Percentiles rank a stretch among this genome's conserved stretches.
phyloP scores from a whole-genome alignment of 1,284 basidiomycete genomes.

The Tremellales sp. region DNA sequence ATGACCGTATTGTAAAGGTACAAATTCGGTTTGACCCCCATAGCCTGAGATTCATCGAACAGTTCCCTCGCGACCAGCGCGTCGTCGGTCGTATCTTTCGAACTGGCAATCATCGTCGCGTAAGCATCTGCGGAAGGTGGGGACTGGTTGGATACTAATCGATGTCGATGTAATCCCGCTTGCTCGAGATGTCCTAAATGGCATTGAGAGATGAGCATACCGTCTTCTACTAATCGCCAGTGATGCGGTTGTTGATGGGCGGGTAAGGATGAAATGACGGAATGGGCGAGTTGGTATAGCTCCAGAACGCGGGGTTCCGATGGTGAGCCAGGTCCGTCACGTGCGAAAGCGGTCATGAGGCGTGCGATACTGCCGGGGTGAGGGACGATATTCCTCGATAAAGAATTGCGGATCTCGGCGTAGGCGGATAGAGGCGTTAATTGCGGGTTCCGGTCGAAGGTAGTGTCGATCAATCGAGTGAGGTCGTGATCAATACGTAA shows the following conservation, averaged over 20 bases:
- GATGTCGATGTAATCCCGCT: conserved; percentile 73
- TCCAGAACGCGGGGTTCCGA: conserved; percentile 54
- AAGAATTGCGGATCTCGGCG: conserved; percentile 16
- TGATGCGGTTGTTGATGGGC: conserved; percentile 46
- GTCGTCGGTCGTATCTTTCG: conserved; percentile 91
- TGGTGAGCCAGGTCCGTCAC: conserved; percentile 58
- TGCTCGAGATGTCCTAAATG: conserved; percentile 73
- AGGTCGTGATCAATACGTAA: conserved; percentile 13
- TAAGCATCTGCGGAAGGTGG: conserved; percentile 83
- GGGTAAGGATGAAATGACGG: conserved; percentile 51
- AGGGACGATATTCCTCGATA: conserved; percentile 20
- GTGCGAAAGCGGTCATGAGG: conserved; percentile 66
- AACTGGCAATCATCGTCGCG: conserved; percentile 77
- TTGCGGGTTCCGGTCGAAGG: conserved; percentile 20
- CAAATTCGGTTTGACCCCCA: conserved; percentile 69
- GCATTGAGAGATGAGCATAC: conserved; percentile 79
- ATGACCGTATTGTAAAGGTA: conserved; percentile 96
- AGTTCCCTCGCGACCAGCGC: conserved; percentile 77
- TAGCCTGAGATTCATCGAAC: conserved; percentile 71
- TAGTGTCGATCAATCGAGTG: conserved; percentile 1
- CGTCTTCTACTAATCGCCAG: conserved; percentile 79
- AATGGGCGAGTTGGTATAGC: conserved; percentile 69
- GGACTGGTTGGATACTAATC: conserved; percentile 72
- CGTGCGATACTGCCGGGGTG: conserved; percentile 53
- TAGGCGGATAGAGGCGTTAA: conserved; percentile 22